phyloP scores from a whole-genome alignment of 345 rosid species.

The Balakata baccata region DNA sequence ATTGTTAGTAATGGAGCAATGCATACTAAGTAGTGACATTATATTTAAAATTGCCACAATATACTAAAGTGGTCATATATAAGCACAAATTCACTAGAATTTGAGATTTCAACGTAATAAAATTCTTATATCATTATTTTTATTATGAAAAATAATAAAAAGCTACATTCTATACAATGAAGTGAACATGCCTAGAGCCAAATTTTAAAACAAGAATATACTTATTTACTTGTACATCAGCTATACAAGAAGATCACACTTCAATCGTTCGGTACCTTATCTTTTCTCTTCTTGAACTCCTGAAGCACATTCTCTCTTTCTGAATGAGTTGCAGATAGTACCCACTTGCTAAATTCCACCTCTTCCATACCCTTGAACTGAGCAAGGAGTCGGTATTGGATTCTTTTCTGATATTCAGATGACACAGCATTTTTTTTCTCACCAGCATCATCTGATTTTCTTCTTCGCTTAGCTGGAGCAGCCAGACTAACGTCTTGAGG shows the following conservation, averaged over 20 bases:
- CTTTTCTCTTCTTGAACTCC: conserved; percentile 49
- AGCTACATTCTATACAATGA: conserved; percentile 11
- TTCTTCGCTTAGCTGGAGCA: conserved; percentile 19
- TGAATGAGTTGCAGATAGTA: conserved; percentile 39
- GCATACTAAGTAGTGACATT: no score
- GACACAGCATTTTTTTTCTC: conserved; percentile 24
- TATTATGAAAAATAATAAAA: no score
- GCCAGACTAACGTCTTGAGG: conserved; percentile 15
- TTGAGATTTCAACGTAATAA: no score
- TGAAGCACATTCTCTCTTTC: conserved; percentile 49
- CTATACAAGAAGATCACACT: not conserved
- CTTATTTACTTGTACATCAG: not conserved
- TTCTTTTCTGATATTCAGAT: conserved; percentile 41
- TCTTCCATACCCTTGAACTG: conserved; percentile 61
- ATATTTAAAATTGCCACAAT: no score
- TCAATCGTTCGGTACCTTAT: conserved; percentile 31
- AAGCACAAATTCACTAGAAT: no score
- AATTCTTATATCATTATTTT: no score
- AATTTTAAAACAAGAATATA: no score
- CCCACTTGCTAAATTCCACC: conserved; percentile 74
- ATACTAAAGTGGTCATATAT: no score
- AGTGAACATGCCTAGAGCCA: not conserved
- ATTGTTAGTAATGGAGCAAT: no score
- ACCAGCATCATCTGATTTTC: conserved; percentile 15
- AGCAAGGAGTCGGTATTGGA: conserved; percentile 49